Base-by-base conservation (phyloP, 306 rosid genomes). In the Ormosia emarginata region DNA sequence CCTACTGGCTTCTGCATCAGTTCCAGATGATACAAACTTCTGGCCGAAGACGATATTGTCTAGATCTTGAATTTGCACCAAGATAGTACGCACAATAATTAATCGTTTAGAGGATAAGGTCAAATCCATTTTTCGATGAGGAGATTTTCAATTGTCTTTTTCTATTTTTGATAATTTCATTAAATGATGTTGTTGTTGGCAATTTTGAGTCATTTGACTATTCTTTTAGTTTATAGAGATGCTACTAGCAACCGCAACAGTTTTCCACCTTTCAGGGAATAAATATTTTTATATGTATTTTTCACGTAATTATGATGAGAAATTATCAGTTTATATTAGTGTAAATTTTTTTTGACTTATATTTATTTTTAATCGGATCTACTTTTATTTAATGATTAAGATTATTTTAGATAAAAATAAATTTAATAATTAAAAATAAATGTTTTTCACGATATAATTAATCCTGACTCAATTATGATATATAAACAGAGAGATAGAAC, bases 41-140 rank as follows among this genome's bases (percentile, higher is more conserved):
- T 62, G 13, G 6, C 10, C 9, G 7, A 76, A 1, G 2, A 46
- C 0, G 17, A 59, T 43, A 14, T 59, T 14, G 39, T 41, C 36
- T 24, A 40, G 12, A 18, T 68, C 59, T 62, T 77, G 74, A 76
- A 44, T 47, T 9, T 62, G 61, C 13, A 32, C 44, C 41, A 29
- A 58, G 2, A 75, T 40, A 74, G 44, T 8, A 24, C 24, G 32
- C 18, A 41, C 4, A 24, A 24, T 61, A 47, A 75, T 75, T 61
- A 44, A 39, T 44, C 4, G 4, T 46, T 8, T n/a, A 8, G 43
- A 43, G 81, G 81, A 77, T 77, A 77, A 77, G 81, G 81, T 65
- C 74, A 64, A 65, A 77, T 17, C 18, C 0, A n/a, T 10, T 14
- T 32, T 77, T 46, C 24, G 57, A 6, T 11, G 43, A 9, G 66